Conservation (phyloP, 1,139 yeast genomes). For the Blastobotrys buckinghamii region DNA sequence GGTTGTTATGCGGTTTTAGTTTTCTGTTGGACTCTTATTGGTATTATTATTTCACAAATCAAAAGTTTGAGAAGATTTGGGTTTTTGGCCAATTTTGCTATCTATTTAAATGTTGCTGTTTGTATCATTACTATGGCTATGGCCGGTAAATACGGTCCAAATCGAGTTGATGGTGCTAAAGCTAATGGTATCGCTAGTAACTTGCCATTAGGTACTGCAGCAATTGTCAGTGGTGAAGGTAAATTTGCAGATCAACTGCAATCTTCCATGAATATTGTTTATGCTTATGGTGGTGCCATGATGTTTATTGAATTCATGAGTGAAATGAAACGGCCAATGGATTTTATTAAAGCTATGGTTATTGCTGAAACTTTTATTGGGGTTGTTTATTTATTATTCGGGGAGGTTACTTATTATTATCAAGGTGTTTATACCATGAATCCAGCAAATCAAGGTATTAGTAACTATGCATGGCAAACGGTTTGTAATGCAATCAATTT, state of each 20-base stretch:
- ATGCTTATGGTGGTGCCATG: slow-evolving; percentile 45
- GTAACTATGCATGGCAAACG: slow-evolving; percentile 36
- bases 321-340: slow-evolving; percentile 42
- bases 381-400: slow-evolving; percentile 37
- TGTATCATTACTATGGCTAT: slow-evolving; percentile 41
- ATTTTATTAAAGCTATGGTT: slow-evolving; percentile 44
- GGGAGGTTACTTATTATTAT: slow-evolving; percentile 39
- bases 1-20: slow-evolving; percentile 39
- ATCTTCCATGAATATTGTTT: slow-evolving; percentile 43
- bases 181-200: slow-evolving; percentile 18
- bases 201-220: slow-evolving; percentile 18
- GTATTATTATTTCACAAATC: slow-evolving; percentile 42
- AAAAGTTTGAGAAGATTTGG: slow-evolving; percentile 37
- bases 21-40: slow-evolving; percentile 40
- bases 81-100: slow-evolving; percentile 40
- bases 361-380: slow-evolving; percentile 39
- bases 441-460: slow-evolving; percentile 42
- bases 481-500: slow-evolving; percentile 38
- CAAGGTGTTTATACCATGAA: slow-evolving; percentile 41
- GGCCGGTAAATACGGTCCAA: slow-evolving; percentile 32
- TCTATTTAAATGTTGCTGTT: slow-evolving; percentile 42
- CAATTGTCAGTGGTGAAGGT: slow-evolving; percentile 30
- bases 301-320: slow-evolving; percentile 43
- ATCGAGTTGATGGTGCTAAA: slow-evolving; percentile 32
- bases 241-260: slow-evolving; percentile 31